phyloP scores from a whole-genome alignment of 139 green algal species.

The Gonium pectorale region DNA sequence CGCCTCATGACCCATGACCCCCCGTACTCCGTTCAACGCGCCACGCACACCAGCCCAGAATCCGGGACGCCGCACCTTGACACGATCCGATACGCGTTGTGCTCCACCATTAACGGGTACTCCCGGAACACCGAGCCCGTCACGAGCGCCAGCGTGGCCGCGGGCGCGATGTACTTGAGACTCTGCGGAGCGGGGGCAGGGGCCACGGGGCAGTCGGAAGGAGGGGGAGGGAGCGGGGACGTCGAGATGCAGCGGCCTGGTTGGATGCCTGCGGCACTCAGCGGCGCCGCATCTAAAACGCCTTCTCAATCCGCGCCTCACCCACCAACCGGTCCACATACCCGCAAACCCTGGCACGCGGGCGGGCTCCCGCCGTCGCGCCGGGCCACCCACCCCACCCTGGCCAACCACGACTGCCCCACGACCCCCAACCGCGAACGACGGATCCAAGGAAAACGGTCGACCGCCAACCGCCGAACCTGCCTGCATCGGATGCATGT shows the following conservation, averaged over 20 bases:
- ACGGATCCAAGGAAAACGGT: too few species aligned
- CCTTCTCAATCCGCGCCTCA: too few species aligned
- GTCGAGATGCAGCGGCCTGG: too few species aligned
- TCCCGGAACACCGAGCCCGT: slow-evolving; percentile 14
- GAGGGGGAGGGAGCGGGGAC: too few species aligned
- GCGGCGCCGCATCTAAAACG: too few species aligned
- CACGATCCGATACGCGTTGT: slow-evolving; percentile 21
- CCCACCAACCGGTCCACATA: too few species aligned
- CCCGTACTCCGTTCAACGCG: background rate
- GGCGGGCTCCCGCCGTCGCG: too few species aligned
- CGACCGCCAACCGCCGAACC: background rate
- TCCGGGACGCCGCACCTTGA: background rate
- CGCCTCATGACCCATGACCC: too few species aligned
- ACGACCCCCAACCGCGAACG: background rate
- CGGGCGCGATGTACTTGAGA: slow-evolving; percentile 52
- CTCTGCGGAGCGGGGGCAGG: background rate
- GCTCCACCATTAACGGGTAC: slow-evolving; percentile 35
- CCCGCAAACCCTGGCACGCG: too few species aligned
- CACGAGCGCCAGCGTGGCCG: slow-evolving; percentile 38
- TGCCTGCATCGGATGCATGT: slow-evolving; percentile 48
- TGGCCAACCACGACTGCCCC: background rate
- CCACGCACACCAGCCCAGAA: background rate
- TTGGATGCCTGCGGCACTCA: too few species aligned
- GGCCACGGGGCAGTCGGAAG: background rate
- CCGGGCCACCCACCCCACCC: too few species aligned